Conservation (phyloP, 805 yeast genomes). For the Schizosaccharomyces lindneri region DNA sequence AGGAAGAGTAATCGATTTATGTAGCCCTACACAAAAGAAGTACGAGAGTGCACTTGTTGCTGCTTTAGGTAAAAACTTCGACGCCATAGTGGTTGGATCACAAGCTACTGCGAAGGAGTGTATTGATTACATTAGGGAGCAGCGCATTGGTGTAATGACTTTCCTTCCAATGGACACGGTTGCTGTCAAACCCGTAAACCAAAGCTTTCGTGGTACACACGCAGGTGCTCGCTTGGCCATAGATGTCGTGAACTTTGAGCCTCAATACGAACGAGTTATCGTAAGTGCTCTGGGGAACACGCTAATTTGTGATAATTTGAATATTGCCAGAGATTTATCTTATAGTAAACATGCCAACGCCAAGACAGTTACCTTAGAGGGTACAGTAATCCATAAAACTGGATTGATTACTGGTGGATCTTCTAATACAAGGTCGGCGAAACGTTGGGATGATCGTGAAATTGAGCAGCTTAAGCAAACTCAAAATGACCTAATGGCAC, state of each 20-base stretch:
- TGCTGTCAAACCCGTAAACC: slow-evolving; percentile 27
- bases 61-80: slow-evolving; percentile 52
- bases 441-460: slow-evolving; percentile 40
- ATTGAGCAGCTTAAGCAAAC: slow-evolving; percentile 19
- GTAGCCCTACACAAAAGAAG: slow-evolving; percentile 48
- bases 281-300: slow-evolving; percentile 60
- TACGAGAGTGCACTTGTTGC: slow-evolving; percentile 55
- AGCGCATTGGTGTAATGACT: slow-evolving; percentile 61
- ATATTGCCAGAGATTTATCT: slow-evolving; percentile 42
- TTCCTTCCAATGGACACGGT: slow-evolving; percentile 75
- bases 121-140: slow-evolving; percentile 57
- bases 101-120: slow-evolving; percentile 46
- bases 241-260: slow-evolving; percentile 51
- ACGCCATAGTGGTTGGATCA: slow-evolving; percentile 63
- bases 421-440: slow-evolving; percentile 21
- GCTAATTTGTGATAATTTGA: slow-evolving; percentile 47
- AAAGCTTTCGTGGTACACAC: slow-evolving; percentile 22
- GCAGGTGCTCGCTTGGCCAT: slow-evolving; percentile 34
- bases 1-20: slow-evolving; percentile 59
- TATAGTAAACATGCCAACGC: slow-evolving; percentile 36
- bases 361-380: slow-evolving; percentile 60
- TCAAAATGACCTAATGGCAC: slow-evolving; percentile 27
- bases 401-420: slow-evolving; percentile 87
- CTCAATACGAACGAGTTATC: slow-evolving; percentile 46
- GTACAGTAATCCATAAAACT: slow-evolving; percentile 58